Conservation (phyloP, 495 filamentous ascomycete species). For the Hypoxylon cercidicola region DNA sequence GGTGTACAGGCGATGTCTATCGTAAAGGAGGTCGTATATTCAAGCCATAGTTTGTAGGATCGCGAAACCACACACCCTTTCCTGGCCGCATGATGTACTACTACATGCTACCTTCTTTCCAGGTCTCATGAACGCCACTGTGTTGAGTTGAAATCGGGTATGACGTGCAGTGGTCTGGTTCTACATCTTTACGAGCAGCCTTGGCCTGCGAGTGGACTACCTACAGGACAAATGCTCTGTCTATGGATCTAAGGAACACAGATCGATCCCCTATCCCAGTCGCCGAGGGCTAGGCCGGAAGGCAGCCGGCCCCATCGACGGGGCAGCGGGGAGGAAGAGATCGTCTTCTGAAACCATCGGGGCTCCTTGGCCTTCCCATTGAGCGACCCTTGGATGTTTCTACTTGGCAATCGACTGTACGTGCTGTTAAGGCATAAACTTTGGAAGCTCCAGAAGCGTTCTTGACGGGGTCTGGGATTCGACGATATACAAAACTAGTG, state of each 20-base stretch:
- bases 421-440: conserved; percentile 23
- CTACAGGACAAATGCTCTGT: not conserved
- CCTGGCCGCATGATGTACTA: not conserved
- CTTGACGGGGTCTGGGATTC: conserved; percentile 31
- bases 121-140: conserved; percentile 11
- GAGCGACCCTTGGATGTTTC: conserved; percentile 8
- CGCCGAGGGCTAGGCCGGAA: conserved; percentile 25
- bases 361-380: conserved; percentile 35
- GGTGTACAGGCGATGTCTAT: conserved; percentile 6
- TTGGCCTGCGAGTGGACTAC: conserved; percentile 8
- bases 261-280: conserved; percentile 22
- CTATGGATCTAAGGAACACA: conserved; percentile 6
- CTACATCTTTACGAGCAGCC: not conserved
- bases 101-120: not conserved
- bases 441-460: conserved; percentile 31
- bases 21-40: conserved; percentile 17
- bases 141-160: conserved; percentile 1
- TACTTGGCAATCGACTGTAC: conserved; percentile 19
- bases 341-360: conserved; percentile 37
- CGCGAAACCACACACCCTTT: conserved; percentile 8
- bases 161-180: conserved; percentile 5
- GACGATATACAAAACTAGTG: conserved; percentile 19
- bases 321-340: conserved; percentile 19
- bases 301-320: conserved; percentile 28
- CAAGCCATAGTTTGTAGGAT: conserved; percentile 14